Base-by-base conservation (phyloP, 208 protist species). In the Trypanosoma caninum region DNA sequence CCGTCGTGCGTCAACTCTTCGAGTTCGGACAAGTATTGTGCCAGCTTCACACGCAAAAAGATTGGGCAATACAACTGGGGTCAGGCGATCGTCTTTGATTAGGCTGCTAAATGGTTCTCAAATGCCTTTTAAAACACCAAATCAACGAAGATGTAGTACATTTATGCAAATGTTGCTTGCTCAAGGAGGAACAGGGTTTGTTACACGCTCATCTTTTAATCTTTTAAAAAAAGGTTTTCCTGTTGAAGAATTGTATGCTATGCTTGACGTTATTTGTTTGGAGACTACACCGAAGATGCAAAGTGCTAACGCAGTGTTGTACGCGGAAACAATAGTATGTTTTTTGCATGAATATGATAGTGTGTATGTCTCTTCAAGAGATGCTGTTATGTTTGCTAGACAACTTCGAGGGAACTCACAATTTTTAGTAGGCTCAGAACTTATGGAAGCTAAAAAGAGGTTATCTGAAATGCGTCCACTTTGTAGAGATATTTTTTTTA, bases 181-280 rank as follows among this genome's bases (percentile, higher is more conserved):
- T 45, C 63, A 84, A 58, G 53, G 73, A 45, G 23, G 62, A 34
- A 13, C 56, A 33, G 51, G 53, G 37, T 58, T 78, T 44, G 37
- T 62, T 4, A 76, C 80, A 3, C 60, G 47, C 10, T 67, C 62
- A 27, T 66, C 78, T 16, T 42, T 89, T 30, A 65, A 66, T 20
- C 61, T 87, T 18, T 62, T 93, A 7, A 42, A 84, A n/a, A 52
- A 72, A 13, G 82, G 82, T 40, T 93, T 93, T 54, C 59, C 78
- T 1, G 45, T 93, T 13, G 77, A 84, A 4, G 85, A 93, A 68
- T 44, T 93, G 42, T 89, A 76, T 57, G 65, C 80, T 5, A 89
- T 89, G 71, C 42, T 89, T 13, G 74, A 77, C 52, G 73, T 79
- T 33, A 78, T 93, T 9, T 72, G 77, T 7, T 65, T 59, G 34